phyloP scores from a whole-genome alignment of 1,139 yeast genomes.

The Blastobotrys elegans region DNA sequence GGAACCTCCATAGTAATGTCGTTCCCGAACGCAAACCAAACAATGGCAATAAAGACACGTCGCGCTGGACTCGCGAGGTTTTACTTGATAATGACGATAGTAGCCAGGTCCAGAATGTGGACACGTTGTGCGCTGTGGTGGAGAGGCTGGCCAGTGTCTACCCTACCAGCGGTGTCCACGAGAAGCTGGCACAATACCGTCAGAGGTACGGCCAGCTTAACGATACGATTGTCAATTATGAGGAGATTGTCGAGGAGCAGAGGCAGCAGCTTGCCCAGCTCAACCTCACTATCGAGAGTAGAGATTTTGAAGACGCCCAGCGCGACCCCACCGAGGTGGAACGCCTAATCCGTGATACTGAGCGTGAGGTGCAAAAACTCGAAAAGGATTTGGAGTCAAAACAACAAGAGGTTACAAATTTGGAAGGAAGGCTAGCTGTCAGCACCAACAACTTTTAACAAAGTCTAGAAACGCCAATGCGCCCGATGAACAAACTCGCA shows the following conservation, averaged over 20 bases:
- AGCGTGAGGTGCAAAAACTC: conserved; percentile 27
- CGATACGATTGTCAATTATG: conserved; percentile 28
- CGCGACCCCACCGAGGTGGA: conserved; percentile 16
- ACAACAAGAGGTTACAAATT: conserved; percentile 11
- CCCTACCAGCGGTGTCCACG: conserved; percentile 32
- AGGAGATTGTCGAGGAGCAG: conserved; percentile 34
- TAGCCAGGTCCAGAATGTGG: conserved; percentile 24
- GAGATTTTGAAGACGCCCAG: conserved; percentile 16
- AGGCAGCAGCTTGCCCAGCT: conserved; percentile 22
- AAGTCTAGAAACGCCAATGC: too few relatives aligned
- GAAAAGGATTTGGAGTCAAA: conserved; percentile 25
- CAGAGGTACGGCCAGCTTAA: conserved; percentile 24
- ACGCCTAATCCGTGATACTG: conserved; percentile 29
- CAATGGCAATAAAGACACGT: neutral
- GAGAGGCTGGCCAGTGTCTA: conserved; percentile 29
- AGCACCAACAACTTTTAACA: neutral
- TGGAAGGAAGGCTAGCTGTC: conserved; percentile 10
- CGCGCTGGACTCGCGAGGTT: conserved; percentile 1
- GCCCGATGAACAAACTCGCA: too few relatives aligned
- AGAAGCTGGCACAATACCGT: conserved; percentile 25
- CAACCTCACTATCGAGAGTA: conserved; percentile 17
- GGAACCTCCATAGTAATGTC: conserved; percentile 11
- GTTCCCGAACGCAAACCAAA: conserved; percentile 17
- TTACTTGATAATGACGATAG: conserved; percentile 23
- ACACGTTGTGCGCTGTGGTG: conserved; percentile 32